Conservation (phyloP, 495 filamentous ascomycete genomes). For the Penicillium verhagenii region DNA sequence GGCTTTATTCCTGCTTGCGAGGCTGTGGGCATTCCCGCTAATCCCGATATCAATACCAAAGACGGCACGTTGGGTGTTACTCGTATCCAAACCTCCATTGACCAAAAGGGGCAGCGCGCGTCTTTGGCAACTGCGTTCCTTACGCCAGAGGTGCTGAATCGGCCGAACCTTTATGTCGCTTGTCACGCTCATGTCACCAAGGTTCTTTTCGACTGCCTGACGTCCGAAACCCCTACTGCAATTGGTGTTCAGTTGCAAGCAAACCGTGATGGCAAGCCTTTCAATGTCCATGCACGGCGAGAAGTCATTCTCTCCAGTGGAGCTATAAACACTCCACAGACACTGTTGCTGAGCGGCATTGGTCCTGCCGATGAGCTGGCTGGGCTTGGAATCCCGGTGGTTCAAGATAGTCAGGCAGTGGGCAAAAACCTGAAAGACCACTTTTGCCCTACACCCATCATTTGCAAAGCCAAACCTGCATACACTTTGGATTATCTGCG, state of each 20-base stretch:
- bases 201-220: constrained; percentile 17
- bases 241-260: constrained; percentile 23
- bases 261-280: constrained; percentile 13
- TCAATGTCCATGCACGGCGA: constrained; percentile 34
- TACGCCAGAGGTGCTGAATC: constrained; percentile 10
- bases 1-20: constrained; percentile 22
- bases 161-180: constrained; percentile 22
- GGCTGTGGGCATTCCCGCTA: constrained; percentile 14
- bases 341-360: constrained; percentile 64
- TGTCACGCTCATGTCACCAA: constrained; percentile 17
- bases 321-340: constrained; percentile 58
- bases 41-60: constrained; percentile 16
- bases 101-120: constrained; percentile 21
- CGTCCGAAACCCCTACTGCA: not conserved
- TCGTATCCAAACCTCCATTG: constrained; percentile 22
- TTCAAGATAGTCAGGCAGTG: constrained; percentile 58
- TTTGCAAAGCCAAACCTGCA: constrained; percentile 21
- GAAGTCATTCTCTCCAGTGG: constrained; percentile 62
- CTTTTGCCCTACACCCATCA: constrained; percentile 27
- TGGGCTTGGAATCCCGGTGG: constrained; percentile 46
- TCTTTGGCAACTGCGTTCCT: constrained; percentile 24
- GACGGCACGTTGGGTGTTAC: constrained; percentile 18
- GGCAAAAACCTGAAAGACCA: constrained; percentile 68
- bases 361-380: constrained; percentile 51
- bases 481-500: constrained; percentile 21